phyloP scores from a whole-genome alignment of 768 basidiomycete species.

The Kwoniella shandongensis region DNA sequence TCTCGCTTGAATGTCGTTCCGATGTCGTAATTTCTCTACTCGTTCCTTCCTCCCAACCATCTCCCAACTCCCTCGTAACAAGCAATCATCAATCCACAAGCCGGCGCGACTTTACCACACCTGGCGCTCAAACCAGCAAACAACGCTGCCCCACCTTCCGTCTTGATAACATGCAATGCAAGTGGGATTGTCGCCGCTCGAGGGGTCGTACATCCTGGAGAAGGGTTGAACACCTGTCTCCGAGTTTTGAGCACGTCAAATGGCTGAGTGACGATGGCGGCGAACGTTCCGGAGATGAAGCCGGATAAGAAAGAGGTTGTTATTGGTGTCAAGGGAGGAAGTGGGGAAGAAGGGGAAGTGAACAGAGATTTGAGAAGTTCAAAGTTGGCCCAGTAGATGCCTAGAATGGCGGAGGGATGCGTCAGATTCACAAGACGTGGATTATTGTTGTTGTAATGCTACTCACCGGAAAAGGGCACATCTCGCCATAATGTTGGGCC shows the following conservation, averaged over 20 bases:
- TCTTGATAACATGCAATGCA: constrained; percentile 67
- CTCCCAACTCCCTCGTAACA: constrained; percentile 73
- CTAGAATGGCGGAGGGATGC: constrained; percentile 14
- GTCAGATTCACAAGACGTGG: background rate
- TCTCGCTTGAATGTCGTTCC: too few species aligned
- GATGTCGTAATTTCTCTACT: too few species aligned
- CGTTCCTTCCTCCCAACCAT: constrained; percentile 37
- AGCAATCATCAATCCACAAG: constrained; percentile 97
- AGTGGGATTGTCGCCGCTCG: constrained; percentile 64
- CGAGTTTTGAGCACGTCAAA: constrained; percentile 97
- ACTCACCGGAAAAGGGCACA: constrained; percentile 85
- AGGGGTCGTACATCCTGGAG: constrained; percentile 36
- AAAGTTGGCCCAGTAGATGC: constrained; percentile 90
- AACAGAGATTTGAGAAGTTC: constrained; percentile 74
- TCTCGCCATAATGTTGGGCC: constrained; percentile 94
- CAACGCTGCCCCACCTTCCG: constrained; percentile 74
- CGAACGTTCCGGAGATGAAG: constrained; percentile 76
- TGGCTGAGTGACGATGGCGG: constrained; percentile 86
- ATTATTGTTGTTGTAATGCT: too few species aligned
- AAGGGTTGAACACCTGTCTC: constrained; percentile 65
- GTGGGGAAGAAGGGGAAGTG: constrained; percentile 57
- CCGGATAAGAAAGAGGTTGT: constrained; percentile 82
- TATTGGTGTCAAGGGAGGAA: constrained; percentile 56
- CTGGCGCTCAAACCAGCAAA: constrained; percentile 84
- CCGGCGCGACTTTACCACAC: constrained; percentile 92